Percentiles rank a stretch among this genome's conserved stretches.
phyloP scores from a whole-genome alignment of 2,329 filamentous ascomycete genomes.

The Cladosporium sp. region DNA sequence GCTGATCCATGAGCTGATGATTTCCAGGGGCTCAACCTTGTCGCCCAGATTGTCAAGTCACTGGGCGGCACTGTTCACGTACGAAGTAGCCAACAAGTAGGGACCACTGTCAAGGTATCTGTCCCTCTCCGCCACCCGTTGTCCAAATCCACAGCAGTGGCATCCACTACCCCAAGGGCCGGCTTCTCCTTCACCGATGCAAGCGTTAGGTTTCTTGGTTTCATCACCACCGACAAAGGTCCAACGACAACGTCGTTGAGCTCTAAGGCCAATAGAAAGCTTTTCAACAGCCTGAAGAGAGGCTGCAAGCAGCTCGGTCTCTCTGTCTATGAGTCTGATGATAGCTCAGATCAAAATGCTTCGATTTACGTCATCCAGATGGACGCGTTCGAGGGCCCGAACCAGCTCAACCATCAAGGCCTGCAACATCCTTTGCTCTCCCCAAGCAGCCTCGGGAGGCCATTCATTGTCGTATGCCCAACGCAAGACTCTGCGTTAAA shows the following conservation, averaged over 20 bases:
- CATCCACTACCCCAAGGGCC: too few relatives aligned
- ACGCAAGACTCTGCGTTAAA: neutral
- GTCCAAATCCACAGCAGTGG: neutral
- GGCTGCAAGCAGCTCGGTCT: neutral
- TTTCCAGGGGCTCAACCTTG: constrained; percentile 54
- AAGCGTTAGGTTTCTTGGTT: neutral
- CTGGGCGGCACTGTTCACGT: constrained; percentile 53
- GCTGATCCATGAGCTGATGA: too few relatives aligned
- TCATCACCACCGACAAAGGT: neutral
- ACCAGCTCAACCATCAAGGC: too few relatives aligned
- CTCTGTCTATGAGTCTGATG: neutral
- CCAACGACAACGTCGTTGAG: neutral
- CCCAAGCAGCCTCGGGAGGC: neutral
- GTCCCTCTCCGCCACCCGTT: constrained; percentile 14
- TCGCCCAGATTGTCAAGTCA: constrained; percentile 54
- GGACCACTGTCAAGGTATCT: constrained; percentile 19
- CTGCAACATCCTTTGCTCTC: neutral
- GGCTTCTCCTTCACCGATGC: neutral
- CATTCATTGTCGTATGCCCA: constrained; percentile 3
- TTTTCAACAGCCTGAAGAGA: constrained; percentile 1
- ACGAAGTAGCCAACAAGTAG: constrained; percentile 22
- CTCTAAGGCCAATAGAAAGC: neutral
- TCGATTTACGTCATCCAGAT: neutral
- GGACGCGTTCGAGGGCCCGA: neutral
- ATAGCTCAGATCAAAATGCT: neutral